Evolutionary conservation across 139 green algal genomes (phyloP).

Genomic region (Chlamydomonas incerta): DNA sequence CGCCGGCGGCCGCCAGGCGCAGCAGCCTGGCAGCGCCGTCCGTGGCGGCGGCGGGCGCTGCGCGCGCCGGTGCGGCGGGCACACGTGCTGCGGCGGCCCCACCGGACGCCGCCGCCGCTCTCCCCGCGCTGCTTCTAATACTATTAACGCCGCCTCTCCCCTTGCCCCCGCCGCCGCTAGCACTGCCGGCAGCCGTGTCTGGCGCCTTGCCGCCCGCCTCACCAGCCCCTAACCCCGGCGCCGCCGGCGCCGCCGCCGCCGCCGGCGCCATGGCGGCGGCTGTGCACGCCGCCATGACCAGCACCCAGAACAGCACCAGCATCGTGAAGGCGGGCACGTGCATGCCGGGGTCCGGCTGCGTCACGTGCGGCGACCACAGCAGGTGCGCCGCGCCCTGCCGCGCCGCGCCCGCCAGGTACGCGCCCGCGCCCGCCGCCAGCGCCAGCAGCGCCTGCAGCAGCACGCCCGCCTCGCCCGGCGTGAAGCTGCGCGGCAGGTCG

Average conservation of each 20-base stretch:
- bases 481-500: slow-evolving; percentile 57
- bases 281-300: slow-evolving; percentile 14
- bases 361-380: slow-evolving; percentile 37
- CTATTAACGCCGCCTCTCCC: too few relatives aligned
- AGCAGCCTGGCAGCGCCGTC: neutral
- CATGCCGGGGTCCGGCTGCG: slow-evolving; percentile 39
- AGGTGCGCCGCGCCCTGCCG: slow-evolving; percentile 43
- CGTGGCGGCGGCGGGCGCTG: too few relatives aligned
- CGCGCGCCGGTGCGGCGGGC: too few relatives aligned
- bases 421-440: slow-evolving; percentile 12
- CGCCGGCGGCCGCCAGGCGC: neutral
- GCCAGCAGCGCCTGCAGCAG: slow-evolving; percentile 50
- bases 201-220: neutral
- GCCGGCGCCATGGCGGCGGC: neutral
- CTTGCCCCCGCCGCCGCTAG: too few relatives aligned
- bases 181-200: too few relatives aligned
- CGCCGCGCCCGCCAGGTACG: slow-evolving; percentile 33
- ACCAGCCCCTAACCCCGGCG: too few relatives aligned
- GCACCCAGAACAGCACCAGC: slow-evolving; percentile 45
- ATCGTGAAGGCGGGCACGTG: slow-evolving; percentile 26
- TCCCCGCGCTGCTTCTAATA: too few relatives aligned
- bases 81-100: neutral
- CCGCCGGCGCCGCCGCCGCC: neutral
- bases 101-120: too few relatives aligned
- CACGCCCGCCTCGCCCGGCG: slow-evolving; percentile 61